Evolutionary conservation across 345 rosid species (phyloP), one percentile per base, ranked within the genome.

Genomic region (Aquilaria malaccensis): DNA sequence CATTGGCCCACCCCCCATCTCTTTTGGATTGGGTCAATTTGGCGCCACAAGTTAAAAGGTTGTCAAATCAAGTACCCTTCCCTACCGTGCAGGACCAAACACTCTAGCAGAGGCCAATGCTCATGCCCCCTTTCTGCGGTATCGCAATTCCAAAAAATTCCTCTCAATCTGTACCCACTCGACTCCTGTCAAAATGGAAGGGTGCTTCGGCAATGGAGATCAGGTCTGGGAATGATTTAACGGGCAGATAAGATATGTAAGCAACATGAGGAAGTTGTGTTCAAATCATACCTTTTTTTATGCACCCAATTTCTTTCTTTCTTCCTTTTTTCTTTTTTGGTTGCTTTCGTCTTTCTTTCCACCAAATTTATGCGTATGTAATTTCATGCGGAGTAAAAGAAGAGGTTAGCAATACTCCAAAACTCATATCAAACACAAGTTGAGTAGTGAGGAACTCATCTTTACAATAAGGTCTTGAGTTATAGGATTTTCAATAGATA

Each of bases 61-160:
- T 29, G 68, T 76, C 72, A 63, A 66, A 76, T 79, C 80, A 68
- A 57, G 79, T 68, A 77, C 67, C 82, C 78, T 46, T 75, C 22
- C 22, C 22, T 22, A 0, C 76, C 76, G 69, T 64, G 79, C 74
- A 62, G 43, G 2, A 62, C 72, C 69, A 13, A 45, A 11, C 30
- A 62, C 76, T 64, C 55, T 64, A 59, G 56, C 69, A 22, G 31
- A 67, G 77, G 87, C 50, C 51, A 22, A 22, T 22, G 22, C 22
- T 22, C 11, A 30, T 72, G 77, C 66, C 65, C 57, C 63, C 9
- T 48, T 10, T 48, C 33, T 45, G 45, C 14, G 10, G 58, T 50
- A 3, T 33, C 30, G 0, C 2, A 51, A 50, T 52, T 37, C 62
- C 75, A 47, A 9, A 47, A 31, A 10, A 62, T 15, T 63, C 75